phyloP scores from a whole-genome alignment of 805 yeast genomes.

The Komagataella pseudopastoris region DNA sequence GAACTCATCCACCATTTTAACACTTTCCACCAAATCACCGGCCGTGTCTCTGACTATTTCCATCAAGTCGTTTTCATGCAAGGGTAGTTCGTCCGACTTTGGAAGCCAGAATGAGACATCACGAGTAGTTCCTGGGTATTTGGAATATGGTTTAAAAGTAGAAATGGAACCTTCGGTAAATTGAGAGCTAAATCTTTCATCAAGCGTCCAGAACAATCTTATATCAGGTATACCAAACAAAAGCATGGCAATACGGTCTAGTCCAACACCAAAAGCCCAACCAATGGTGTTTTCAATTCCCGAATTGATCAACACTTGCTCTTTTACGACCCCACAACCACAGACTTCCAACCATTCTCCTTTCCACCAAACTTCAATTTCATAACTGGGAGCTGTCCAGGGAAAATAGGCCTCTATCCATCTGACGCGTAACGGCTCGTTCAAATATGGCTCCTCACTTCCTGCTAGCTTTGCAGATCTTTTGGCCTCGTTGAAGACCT shows the following conservation, averaged over 20 bases:
- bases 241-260: slow-evolving; percentile 92
- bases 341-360: slow-evolving; percentile 97
- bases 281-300: slow-evolving; percentile 61
- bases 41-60: slow-evolving; percentile 78
- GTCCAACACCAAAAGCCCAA: slow-evolving; percentile 97
- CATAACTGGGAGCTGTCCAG: slow-evolving; percentile 98
- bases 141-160: slow-evolving; percentile 78
- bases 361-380: slow-evolving; percentile 97
- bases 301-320: slow-evolving; percentile 62
- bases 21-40: slow-evolving; percentile 84
- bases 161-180: slow-evolving; percentile 52
- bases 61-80: slow-evolving; percentile 89
- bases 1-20: slow-evolving; percentile 68
- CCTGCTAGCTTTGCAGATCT: slow-evolving; percentile 50
- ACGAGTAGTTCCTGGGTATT: slow-evolving; percentile 74
- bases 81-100: slow-evolving; percentile 10
- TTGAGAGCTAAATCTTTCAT: slow-evolving; percentile 64
- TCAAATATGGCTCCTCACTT: slow-evolving; percentile 41
- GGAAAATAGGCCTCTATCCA: slow-evolving; percentile 97
- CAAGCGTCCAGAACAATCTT: slow-evolving; percentile 81
- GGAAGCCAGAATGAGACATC: slow-evolving; percentile 92
- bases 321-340: slow-evolving; percentile 86
- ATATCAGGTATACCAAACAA: slow-evolving; percentile 93
- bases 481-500: slow-evolving; percentile 65
- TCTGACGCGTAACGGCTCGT: slow-evolving; percentile 70